Evolutionary conservation across 495 filamentous ascomycete species (phyloP).

Genomic region (Podospora tetraspora): DNA sequence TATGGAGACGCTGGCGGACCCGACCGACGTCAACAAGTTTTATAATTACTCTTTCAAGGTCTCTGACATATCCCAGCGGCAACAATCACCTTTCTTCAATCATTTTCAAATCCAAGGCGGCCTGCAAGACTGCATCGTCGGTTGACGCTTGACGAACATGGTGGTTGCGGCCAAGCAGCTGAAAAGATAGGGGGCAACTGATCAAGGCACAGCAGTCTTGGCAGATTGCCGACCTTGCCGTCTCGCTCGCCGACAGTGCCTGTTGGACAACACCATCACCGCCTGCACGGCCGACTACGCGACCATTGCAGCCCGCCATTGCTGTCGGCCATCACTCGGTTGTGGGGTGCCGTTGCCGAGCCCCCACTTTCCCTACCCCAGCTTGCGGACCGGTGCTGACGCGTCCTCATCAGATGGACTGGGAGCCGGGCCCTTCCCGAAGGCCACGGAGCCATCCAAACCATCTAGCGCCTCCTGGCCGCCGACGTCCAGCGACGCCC

Average conservation of each 20-base stretch:
- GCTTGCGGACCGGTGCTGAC: neutral
- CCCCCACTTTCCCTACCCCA: neutral
- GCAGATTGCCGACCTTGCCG: constrained; percentile 10
- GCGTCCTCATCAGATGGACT: neutral
- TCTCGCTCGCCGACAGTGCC: neutral
- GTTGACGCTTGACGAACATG: neutral
- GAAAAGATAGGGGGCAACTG: neutral
- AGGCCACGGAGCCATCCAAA: neutral
- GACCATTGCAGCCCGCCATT: neutral
- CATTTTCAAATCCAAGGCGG: too few relatives aligned
- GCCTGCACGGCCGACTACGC: too few relatives aligned
- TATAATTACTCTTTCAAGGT: neutral
- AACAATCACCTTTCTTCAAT: neutral
- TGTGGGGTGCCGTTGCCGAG: constrained; percentile 1
- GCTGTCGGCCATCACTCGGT: neutral
- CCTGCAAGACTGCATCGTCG: neutral
- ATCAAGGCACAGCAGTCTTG: constrained; percentile 2
- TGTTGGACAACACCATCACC: neutral
- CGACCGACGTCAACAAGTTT: neutral
- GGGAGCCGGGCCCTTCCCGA: neutral
- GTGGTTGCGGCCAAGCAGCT: neutral
- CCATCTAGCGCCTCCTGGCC: neutral
- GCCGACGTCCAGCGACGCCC: neutral
- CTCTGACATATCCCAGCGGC: neutral
- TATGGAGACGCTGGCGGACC: neutral